Evolutionary conservation across 345 rosid species (phyloP), one percentile per base, ranked within the genome.

Genomic region (Citrus glauca): DNA sequence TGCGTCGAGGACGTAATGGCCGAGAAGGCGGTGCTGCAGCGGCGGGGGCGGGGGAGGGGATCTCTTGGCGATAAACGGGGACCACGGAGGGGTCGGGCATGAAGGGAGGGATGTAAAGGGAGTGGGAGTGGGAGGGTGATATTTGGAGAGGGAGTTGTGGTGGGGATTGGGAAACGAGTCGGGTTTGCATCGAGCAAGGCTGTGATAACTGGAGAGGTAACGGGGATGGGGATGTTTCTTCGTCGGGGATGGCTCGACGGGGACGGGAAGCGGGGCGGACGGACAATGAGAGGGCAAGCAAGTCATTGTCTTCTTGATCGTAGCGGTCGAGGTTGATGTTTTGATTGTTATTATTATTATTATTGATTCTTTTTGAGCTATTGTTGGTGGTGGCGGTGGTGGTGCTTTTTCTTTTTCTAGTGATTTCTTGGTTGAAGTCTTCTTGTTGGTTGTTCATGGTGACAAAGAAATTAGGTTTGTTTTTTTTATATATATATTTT

Each of bases 1-100:
- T 86, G 7, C 82, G 69, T 16, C 87, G 86, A 14, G 66, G 27
- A 28, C 86, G 81, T 27, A 63, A 16, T 2, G 77, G 42, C 4
- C 79, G 80, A 0, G 78, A 9, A 6, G 69, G 9, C n/a, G 48
- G 17, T 24, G 6, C 42, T 27, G 45, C 22, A 40, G 64, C 2
- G 22, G 22, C 22, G 22, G 57, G 22, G 55, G 5, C 20, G 19
- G 55, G 55, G 20, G 38, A 8, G 4, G n/a, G 45, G 24, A 64
- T 28, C 28, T 64, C 64, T 24, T 14, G 73, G n/a, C 71, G 61
- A 9, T 30, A 30, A 7, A 66, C 42, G 0, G 30, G 78, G 9
- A 17, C 35, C 69, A 17, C 33, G 7, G 37, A 38, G 27, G 69
- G 48, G 11, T 45, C 50, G 9, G 60, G 13, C n/a, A 67, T 2